These are phyloP conservation scores for Vigna reflexopilosa DNA, from an alignment of 306 rosid species.

Conservation along the genomic window DNA sequence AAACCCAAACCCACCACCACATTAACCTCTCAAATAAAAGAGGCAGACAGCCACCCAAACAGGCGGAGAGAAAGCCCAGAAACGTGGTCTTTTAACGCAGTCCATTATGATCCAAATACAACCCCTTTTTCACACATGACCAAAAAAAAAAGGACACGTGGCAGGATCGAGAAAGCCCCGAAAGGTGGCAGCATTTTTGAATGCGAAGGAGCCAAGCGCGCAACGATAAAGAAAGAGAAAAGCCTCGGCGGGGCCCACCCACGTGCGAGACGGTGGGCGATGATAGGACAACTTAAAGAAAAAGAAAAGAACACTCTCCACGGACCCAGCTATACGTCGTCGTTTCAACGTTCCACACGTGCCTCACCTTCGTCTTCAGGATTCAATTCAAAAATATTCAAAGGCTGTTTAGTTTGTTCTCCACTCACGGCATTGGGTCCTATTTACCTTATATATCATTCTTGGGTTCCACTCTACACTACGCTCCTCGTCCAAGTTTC, in stretches of 20 bases:
- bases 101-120: not conserved
- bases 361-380: slow-evolving; percentile 23
- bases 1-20: slow-evolving; percentile 15
- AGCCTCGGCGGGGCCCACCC: slow-evolving; percentile 56
- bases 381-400: slow-evolving; percentile 40
- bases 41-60: slow-evolving; percentile 1
- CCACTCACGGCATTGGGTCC: slow-evolving; percentile 16
- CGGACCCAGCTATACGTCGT: slow-evolving; percentile 51
- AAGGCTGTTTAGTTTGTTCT: not conserved
- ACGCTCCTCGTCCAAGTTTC: not conserved
- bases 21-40: not conserved
- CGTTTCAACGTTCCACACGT: slow-evolving; percentile 46
- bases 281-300: slow-evolving; percentile 44
- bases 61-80: not conserved
- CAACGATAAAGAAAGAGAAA: slow-evolving; percentile 36
- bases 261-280: slow-evolving; percentile 46
- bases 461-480: slow-evolving; percentile 24
- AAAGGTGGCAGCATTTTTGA: slow-evolving; percentile 54
- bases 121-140: not conserved
- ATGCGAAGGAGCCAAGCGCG: slow-evolving; percentile 70
- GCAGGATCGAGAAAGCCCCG: not conserved
- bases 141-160: slow-evolving; percentile 42
- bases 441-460: slow-evolving; percentile 17
- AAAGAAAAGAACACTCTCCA: slow-evolving; percentile 3
- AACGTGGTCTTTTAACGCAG: slow-evolving; percentile 9